Conservation (phyloP, 2,329 filamentous ascomycete genomes). For the Aspergillus ochraceus region DNA sequence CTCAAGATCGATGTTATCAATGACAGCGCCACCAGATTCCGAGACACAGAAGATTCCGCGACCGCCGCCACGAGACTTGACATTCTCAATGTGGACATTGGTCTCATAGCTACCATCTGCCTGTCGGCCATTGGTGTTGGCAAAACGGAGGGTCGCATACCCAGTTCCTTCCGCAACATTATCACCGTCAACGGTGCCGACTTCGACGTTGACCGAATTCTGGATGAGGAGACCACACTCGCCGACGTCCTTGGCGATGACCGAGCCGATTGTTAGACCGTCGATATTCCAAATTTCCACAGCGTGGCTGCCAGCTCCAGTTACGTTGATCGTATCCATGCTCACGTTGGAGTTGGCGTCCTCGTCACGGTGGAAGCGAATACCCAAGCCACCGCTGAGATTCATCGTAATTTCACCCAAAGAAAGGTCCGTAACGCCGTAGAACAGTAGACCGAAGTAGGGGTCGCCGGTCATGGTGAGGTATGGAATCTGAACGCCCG, state of each 20-base stretch:
- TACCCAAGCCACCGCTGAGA: constrained; percentile 11
- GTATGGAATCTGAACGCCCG: constrained; percentile 9
- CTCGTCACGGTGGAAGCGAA: constrained; percentile 14
- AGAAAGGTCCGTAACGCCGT: constrained; percentile 7
- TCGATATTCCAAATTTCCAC: constrained; percentile 17
- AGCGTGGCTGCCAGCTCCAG: constrained; percentile 12
- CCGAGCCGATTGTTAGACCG: constrained; percentile 10
- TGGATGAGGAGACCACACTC: constrained; percentile 13
- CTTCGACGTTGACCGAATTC: constrained; percentile 9
- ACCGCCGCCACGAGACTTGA: constrained; percentile 10
- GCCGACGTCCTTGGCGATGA: constrained; percentile 11
- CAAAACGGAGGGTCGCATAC: constrained; percentile 13
- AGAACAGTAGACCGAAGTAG: constrained; percentile 12
- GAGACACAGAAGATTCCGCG: constrained; percentile 14
- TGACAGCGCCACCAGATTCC: constrained; percentile 10
- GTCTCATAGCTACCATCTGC: constrained; percentile 10
- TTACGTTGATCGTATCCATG: constrained; percentile 11
- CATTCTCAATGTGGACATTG: constrained; percentile 12
- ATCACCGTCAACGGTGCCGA: constrained; percentile 9
- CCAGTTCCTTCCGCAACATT: constrained; percentile 11
- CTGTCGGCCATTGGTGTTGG: constrained; percentile 8
- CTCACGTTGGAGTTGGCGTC: constrained; percentile 11
- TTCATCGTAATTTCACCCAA: constrained; percentile 11
- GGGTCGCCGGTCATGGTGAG: constrained; percentile 10
- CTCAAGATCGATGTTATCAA: constrained; percentile 4